Evolutionary conservation across 805 yeast species (phyloP).

Genomic region (Pichia sporocuriosa): DNA sequence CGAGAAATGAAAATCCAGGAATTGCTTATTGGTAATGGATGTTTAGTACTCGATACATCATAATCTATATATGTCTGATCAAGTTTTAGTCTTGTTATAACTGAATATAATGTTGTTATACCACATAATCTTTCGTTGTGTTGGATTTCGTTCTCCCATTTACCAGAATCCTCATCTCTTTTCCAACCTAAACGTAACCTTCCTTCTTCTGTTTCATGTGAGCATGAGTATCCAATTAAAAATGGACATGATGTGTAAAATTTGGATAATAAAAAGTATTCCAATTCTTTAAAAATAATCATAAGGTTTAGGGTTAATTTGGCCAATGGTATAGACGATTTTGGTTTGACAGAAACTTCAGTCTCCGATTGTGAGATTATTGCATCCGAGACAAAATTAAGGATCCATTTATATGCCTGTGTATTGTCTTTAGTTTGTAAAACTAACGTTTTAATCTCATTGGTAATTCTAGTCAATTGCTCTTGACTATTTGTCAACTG

Average conservation of each 20-base stretch:
- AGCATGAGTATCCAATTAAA: constrained; percentile 73
- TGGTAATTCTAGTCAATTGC: constrained; percentile 49
- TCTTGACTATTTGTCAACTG: constrained; percentile 69
- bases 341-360: constrained; percentile 75
- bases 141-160: constrained; percentile 54
- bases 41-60: constrained; percentile 24
- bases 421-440: constrained; percentile 39
- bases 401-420: constrained; percentile 61
- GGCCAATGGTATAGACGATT: constrained; percentile 75
- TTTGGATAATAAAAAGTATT: constrained; percentile 62
- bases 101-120: constrained; percentile 73
- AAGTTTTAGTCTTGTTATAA: constrained; percentile 49
- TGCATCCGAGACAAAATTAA: constrained; percentile 80
- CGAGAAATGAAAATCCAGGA: constrained; percentile 76
- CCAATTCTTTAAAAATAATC: constrained; percentile 40
- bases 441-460: constrained; percentile 46
- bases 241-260: constrained; percentile 88
- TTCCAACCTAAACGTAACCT: constrained; percentile 85
- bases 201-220: constrained; percentile 76
- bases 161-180: constrained; percentile 34
- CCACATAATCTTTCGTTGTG: constrained; percentile 88
- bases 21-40: constrained; percentile 50
- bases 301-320: constrained; percentile 52
- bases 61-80: constrained; percentile 20
- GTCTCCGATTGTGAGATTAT: constrained; percentile 88